These are phyloP conservation scores for Boechera stricta DNA, from an alignment of 345 rosid species.

Conservation along the genomic window DNA sequence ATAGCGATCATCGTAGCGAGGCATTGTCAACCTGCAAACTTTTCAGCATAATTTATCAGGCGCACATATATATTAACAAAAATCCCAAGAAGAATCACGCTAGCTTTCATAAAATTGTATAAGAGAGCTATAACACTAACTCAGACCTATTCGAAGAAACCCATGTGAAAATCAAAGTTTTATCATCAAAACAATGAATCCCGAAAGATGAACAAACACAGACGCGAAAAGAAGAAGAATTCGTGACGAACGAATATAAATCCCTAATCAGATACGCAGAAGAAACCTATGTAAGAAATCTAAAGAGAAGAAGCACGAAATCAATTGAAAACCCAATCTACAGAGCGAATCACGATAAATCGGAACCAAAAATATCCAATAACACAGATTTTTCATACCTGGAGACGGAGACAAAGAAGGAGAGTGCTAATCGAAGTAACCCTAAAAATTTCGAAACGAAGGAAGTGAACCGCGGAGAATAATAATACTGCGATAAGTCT, in stretches of 20 bases:
- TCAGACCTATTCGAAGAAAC: background rate
- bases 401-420: constrained; percentile 12
- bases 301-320: constrained; percentile 6
- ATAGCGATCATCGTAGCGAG: constrained; percentile 58
- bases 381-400: constrained; percentile 25
- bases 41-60: background rate
- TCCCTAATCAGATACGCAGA: background rate
- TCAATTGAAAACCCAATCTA: constrained; percentile 1
- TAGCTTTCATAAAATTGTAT: background rate
- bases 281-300: background rate
- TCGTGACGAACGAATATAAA: background rate
- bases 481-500: background rate
- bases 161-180: background rate
- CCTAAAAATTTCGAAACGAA: constrained; percentile 33
- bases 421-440: constrained; percentile 32
- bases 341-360: background rate
- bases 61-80: background rate
- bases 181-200: background rate
- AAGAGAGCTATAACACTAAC: background rate
- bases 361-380: background rate
- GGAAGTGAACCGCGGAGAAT: constrained; percentile 29
- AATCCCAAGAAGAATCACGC: background rate
- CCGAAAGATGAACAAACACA: background rate
- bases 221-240: background rate
- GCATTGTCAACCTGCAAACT: constrained; percentile 55